Evolutionary conservation across 805 yeast species (phyloP).

Genomic region (Candida loeiensis): DNA sequence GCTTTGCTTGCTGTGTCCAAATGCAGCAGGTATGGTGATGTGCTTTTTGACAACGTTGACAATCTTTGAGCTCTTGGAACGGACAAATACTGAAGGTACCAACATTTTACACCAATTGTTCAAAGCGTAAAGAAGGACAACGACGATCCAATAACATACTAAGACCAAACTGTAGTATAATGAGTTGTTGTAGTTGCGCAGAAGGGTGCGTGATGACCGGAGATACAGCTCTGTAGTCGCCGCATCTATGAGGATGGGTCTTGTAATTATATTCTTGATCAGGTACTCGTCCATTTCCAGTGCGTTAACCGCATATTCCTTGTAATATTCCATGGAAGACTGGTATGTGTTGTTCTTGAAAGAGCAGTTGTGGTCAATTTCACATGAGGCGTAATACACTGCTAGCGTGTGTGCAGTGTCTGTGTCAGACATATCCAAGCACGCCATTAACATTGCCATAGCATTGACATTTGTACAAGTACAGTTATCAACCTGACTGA

Average conservation of each 20-base stretch:
- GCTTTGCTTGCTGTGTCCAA: constrained; percentile 10
- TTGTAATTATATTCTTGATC: background rate
- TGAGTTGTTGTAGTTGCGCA: constrained; percentile 6
- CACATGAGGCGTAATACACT: background rate
- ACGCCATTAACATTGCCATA: constrained; percentile 4
- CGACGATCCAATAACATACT: constrained; percentile 19
- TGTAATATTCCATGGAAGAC: background rate
- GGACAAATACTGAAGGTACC: constrained; percentile 28
- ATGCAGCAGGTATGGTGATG: constrained; percentile 17
- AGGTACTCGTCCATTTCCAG: background rate
- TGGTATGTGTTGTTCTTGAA: background rate
- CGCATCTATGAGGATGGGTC: constrained; percentile 1
- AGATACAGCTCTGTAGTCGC: background rate
- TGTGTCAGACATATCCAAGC: background rate
- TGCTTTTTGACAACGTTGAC: constrained; percentile 8
- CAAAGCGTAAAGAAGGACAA: constrained; percentile 10
- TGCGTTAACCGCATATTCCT: background rate
- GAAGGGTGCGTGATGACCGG: background rate
- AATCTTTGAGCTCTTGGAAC: constrained; percentile 4
- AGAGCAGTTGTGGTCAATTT: background rate
- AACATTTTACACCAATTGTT: constrained; percentile 13
- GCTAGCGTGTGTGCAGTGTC: background rate
- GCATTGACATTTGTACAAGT: constrained; percentile 5
- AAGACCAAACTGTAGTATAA: background rate
- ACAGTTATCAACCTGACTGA: constrained; percentile 1